Percentiles rank a stretch among this genome's conserved stretches.
Evolutionary conservation across 2,329 filamentous ascomycete species (phyloP).

Genomic region (Spiromastix sp.): DNA sequence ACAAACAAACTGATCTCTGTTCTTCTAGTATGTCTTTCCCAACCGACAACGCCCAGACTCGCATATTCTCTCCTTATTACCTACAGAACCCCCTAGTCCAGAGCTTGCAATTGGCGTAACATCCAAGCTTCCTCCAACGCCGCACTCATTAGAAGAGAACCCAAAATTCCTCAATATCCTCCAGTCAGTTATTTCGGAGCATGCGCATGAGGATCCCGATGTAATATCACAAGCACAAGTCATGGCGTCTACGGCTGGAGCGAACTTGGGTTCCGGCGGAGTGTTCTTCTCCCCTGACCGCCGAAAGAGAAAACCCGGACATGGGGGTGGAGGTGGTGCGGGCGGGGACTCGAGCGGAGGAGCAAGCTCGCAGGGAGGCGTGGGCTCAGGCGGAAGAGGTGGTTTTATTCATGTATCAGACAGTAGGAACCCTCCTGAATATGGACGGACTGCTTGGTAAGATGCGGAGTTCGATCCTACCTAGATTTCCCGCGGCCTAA

Average conservation of each 20-base stretch:
- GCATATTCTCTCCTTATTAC: constrained; percentile 46
- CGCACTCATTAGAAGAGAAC: constrained; percentile 47
- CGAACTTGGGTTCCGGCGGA: constrained; percentile 42
- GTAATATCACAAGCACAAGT: constrained; percentile 49
- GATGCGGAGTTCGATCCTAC: not conserved
- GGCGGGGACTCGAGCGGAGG: constrained; percentile 42
- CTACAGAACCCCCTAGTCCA: constrained; percentile 42
- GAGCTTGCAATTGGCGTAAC: constrained; percentile 47
- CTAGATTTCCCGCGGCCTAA: constrained; percentile 8
- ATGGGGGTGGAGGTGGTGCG: constrained; percentile 27
- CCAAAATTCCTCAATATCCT: constrained; percentile 45
- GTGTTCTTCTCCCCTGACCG: constrained; percentile 33
- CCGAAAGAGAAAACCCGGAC: constrained; percentile 16
- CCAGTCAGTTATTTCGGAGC: constrained; percentile 43
- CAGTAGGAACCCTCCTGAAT: constrained; percentile 49
- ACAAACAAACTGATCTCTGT: not conserved
- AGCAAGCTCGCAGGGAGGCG: constrained; percentile 48
- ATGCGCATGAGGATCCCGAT: constrained; percentile 46
- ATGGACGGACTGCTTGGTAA: constrained; percentile 51
- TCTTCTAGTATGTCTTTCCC: constrained; percentile 21
- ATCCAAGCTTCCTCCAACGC: constrained; percentile 44
- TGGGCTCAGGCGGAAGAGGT: constrained; percentile 46
- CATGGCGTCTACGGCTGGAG: constrained; percentile 49
- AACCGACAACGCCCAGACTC: constrained; percentile 27
- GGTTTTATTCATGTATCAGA: constrained; percentile 57